Base-by-base conservation (phyloP, 139 green algal genomes). In the Astrephomene gubernaculifera region DNA sequence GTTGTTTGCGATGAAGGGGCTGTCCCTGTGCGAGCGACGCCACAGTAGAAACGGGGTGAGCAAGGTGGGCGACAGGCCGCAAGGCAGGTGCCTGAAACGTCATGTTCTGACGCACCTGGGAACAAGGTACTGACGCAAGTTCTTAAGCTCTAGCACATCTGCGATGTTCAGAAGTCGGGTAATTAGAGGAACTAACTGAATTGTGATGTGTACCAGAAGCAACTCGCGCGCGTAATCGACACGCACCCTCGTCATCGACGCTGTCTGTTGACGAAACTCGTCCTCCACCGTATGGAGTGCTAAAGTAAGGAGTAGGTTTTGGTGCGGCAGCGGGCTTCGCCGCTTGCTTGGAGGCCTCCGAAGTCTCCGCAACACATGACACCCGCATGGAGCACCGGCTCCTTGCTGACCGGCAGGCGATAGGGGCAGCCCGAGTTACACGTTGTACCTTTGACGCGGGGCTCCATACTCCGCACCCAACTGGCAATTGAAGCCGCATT, bases 1-100 rank as follows among this genome's bases (percentile, higher is more conserved):
- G 90, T 98, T 96, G 69, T 91, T 84, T 0, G 27, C 2, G 14
- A 95, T 81, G 71, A 97, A 97, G 1, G 93, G 94, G n/a, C 86
- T 93, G 45, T 96, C 92, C 79, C 88, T 94, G 87, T 61, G 31
- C n/a, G n/a, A n/a, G n/a, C n/a, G n/a, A n/a, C n/a, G n/a, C n/a
- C n/a, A n/a, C n/a, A 29, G 44, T 38, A 65, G 17, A 33, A 52
- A 49, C 19, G 33, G 14, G 33, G n/a, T n/a, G n/a, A n/a, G n/a
- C n/a, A n/a, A n/a, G n/a, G n/a, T n/a, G n/a, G n/a, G n/a, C n/a
- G n/a, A n/a, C n/a, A n/a, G n/a, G n/a, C n/a, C n/a, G n/a, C n/a
- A n/a, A n/a, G n/a, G n/a, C n/a, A n/a, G 17, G 49, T 57, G 49
- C 12, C 17, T 57, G 65, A 49, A n/a, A 72, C 25, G 65, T 2